Base-by-base conservation (phyloP, 2,329 filamentous ascomycete species). In the Hypoxylon sp. region DNA sequence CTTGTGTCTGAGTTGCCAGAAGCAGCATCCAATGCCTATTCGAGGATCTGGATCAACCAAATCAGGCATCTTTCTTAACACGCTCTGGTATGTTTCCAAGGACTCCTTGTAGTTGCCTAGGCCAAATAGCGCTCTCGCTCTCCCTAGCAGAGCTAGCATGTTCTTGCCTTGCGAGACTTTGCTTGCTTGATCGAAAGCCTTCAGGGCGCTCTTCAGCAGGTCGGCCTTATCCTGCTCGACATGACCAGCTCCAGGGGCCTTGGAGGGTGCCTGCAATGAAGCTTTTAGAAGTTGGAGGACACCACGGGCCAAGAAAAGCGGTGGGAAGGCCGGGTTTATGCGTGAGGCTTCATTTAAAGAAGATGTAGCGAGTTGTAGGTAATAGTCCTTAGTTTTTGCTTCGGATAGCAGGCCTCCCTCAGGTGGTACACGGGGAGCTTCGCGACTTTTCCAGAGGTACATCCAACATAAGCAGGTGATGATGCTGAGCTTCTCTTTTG, bases 1-100 rank as follows among this genome's bases (percentile, higher is more conserved):
- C 80, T 97, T 98, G 84, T 93, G 94, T 10, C 95, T 95, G 30
- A 99, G 86, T 80, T 97, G 93, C 96, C 97, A 99, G 79, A 98
- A 91, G 83, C 96, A 99, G 81, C 94, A 96, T 50, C 96, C 96
- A 76, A 99, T 95, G 61, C 96, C 96, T 74, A 99, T 95, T 74
- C 97, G 89, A 73, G 96, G 97, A 80, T 99, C 96, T 0, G 96
- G 96, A 76, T 99, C 96, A 46, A 92, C 89, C 76, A 98, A 86
- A 73, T 93, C 90, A 1, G 96, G 96, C 84, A 95, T 94, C 80
- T 92, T 94, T 74, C 90, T 86, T 56, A 99, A 83, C 14, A 94
- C 94, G 66, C 93, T 92, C 81, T 99, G 96, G 78, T 98, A 99
- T 25, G 88, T 86, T 67, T 92, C 87, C 58, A 98, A 82, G 13